These are phyloP conservation scores for Suillus placidus DNA, from an alignment of 768 basidiomycete species.

Conservation along the genomic window DNA sequence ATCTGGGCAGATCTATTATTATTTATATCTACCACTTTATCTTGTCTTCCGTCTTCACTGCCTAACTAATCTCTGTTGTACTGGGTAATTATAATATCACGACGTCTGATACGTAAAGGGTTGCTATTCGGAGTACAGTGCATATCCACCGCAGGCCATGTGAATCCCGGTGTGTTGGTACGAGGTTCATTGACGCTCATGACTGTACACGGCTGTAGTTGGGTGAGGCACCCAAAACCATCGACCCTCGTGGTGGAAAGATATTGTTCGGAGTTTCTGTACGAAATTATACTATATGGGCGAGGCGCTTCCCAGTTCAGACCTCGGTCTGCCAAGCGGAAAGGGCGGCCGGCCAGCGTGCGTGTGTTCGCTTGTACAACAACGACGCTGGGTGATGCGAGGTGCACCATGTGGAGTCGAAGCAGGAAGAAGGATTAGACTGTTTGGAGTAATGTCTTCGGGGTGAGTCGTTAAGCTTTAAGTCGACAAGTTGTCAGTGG, in stretches of 20 bases:
- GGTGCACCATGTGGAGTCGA: background rate
- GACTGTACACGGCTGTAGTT: background rate
- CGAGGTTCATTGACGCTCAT: background rate
- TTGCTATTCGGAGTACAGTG: background rate
- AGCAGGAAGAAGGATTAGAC: background rate
- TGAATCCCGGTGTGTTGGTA: background rate
- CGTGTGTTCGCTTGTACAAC: background rate
- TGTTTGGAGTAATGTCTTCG: background rate
- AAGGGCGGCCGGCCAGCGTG: background rate
- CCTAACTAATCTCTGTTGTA: background rate
- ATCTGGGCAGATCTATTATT: conserved; percentile 1
- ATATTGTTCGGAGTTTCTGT: background rate
- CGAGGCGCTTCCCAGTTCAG: background rate
- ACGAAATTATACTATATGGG: background rate
- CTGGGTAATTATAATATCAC: background rate
- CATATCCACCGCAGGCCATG: background rate
- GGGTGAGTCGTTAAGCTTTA: background rate
- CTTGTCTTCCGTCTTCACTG: background rate
- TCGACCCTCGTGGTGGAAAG: no score
- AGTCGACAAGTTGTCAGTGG: background rate
- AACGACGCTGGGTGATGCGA: background rate
- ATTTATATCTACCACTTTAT: conserved; percentile 5
- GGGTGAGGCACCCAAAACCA: background rate
- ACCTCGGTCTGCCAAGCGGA: background rate
- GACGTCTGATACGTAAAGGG: background rate